Evolutionary conservation across 257 asterid genomes (phyloP).

Genomic region (Solanum clarkiae): DNA sequence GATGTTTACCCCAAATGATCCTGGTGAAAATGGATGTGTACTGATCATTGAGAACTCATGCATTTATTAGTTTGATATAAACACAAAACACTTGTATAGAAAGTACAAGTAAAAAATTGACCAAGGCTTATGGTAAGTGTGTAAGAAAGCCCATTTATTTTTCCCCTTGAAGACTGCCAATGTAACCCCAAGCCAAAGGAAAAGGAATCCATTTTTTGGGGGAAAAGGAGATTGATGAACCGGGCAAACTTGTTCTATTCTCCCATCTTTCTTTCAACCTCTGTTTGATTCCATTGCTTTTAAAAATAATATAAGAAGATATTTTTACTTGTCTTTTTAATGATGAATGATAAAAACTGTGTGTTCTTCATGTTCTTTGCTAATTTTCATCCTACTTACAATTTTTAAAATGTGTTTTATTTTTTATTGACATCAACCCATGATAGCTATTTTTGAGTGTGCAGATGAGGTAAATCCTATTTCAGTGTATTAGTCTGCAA

Average conservation of each 20-base stretch:
- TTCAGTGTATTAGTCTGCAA: background rate
- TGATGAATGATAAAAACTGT: background rate
- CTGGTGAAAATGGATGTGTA: too few species aligned
- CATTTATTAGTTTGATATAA: background rate
- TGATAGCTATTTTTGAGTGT: too few species aligned
- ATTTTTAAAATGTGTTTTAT: too few species aligned
- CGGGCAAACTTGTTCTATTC: conserved; percentile 45
- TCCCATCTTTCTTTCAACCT: background rate
- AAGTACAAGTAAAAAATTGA: background rate
- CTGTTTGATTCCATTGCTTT: background rate
- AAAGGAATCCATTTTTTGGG: conserved; percentile 25
- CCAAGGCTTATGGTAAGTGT: background rate
- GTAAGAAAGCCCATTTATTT: background rate
- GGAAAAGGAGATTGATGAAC: conserved; percentile 36
- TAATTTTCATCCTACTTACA: background rate
- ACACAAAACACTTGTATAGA: background rate
- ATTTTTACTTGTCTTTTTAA: background rate
- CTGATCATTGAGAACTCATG: background rate
- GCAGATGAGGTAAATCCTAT: too few species aligned
- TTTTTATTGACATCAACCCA: background rate
- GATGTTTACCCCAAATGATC: too few species aligned
- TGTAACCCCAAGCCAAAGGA: background rate
- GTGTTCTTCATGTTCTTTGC: background rate
- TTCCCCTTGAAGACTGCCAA: conserved; percentile 24
- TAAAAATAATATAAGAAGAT: background rate